Evolutionary conservation across 179 eudicot species (phyloP), one percentile per base, ranked within the genome.

Genomic region (Spergularia azorica): DNA sequence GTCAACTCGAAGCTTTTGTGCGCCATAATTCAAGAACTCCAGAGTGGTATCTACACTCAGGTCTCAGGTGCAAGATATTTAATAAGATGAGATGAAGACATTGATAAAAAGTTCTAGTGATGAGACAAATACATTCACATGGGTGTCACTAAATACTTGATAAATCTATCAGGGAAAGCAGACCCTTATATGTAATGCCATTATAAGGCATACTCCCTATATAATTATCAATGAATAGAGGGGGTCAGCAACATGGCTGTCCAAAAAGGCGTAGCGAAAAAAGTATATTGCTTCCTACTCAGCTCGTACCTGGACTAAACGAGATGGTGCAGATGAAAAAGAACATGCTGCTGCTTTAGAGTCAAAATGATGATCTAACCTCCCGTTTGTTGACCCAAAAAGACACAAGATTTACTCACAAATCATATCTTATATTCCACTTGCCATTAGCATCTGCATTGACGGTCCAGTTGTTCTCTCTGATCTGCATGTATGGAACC

Each of bases 391-490:
- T 43, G 55, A 46, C 12, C 32, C 32, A 26, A 26, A 26, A 26
- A 26, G 32, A 26, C 32, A 26, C 32, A 1, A 26, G 32, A 26
- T 18, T 71, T 57, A 73, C 74, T 89, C 81, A 94, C 80, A 94
- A 80, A 77, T 89, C 87, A 80, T 90, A 94, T 83, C 92, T 88
- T 77, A 92, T 82, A 72, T 88, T 94, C 95, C 98, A 94, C 81
- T 71, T 84, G 74, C 94, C 90, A 46, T 90, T 88, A 2, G 74
- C 70, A 73, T 94, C 89, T 18, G 90, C 83, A 78, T 90, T 94
- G 43, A 94, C 58, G 0, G 90, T 86, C 98, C 98, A 94, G 76
- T 92, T 94, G 69, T 92, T 94, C 86, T 94, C 98, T 79, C 90
- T 87, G 73, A 92, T 56, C 86, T 94, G 95, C 77, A 94, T 26